These are phyloP conservation scores for Gamsiella multidivaricata DNA, from an alignment of 192 early-diverging fungal genomes.

Conservation along the genomic window DNA sequence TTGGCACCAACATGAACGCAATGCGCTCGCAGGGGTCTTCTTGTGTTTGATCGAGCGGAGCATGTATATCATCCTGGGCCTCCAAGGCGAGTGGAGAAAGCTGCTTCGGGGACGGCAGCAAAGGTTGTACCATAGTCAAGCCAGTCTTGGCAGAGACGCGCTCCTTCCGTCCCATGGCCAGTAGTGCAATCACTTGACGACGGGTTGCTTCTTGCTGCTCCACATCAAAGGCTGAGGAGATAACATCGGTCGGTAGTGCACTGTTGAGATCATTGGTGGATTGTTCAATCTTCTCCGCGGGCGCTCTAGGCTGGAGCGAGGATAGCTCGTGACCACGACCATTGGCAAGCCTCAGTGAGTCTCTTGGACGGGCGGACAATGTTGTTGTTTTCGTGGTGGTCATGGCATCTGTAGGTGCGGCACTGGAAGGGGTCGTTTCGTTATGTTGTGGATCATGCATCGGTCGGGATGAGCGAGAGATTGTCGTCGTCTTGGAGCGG, in stretches of 20 bases:
- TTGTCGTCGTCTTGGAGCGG: conserved; percentile 14
- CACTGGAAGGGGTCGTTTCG: conserved; percentile 7
- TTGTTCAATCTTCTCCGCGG: neutral
- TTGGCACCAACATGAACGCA: conserved; percentile 53
- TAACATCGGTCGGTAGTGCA: neutral
- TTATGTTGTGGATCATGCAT: too few species aligned
- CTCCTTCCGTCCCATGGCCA: conserved; percentile 37
- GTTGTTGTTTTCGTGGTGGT: neutral
- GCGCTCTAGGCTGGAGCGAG: neutral
- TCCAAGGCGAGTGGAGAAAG: conserved; percentile 35
- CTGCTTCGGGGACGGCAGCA: neutral
- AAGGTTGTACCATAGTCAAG: neutral
- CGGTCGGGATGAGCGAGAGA: neutral
- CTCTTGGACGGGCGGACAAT: neutral
- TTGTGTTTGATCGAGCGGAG: neutral
- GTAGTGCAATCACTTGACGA: conserved; percentile 27
- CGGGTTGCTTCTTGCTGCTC: conserved; percentile 14
- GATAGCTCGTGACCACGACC: conserved; percentile 30
- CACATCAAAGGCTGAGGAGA: neutral
- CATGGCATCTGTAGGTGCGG: neutral
- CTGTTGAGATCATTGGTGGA: neutral
- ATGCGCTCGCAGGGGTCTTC: conserved; percentile 28
- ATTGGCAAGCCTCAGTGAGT: conserved; percentile 30
- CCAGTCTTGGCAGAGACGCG: conserved; percentile 35
- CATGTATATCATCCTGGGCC: conserved; percentile 17